Evolutionary conservation across 306 rosid species (phyloP), one percentile per base, ranked within the genome.

Genomic region (Medicago lupulina): DNA sequence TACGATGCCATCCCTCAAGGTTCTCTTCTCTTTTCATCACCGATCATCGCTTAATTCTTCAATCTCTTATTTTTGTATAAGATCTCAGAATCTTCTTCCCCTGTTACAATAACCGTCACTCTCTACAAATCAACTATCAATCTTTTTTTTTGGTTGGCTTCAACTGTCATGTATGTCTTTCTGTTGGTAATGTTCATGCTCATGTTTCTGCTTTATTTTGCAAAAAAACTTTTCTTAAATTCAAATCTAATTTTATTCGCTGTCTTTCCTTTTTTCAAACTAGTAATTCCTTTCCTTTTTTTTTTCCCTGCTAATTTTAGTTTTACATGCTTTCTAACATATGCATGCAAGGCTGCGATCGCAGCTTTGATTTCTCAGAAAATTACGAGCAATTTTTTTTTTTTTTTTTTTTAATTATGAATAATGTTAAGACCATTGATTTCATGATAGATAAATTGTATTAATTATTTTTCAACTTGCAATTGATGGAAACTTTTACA

Each of bases 1-100:
- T 61, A 31, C 67, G 44, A 61, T 61, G 15, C 67, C 12, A 61
- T 61, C 43, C 85, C 77, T 70, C 83, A 94, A 92, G 79, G 85
- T 81, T 28, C 76, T 76, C 71, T 71, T 46, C 17, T 23, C 47
- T 73, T 41, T 3, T 7, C 21, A 58, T 23, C 34, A 7, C 34
- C 36, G 63, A 70, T 70, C 55, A 78, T 78, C 41, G 51, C 69
- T 69, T 77, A 14, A 14, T 46, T 46, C 64, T 18, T 31, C 3
- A n/a, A 44, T 17, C 71, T 44, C 51, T 18, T 39, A 18, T 57
- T 21, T 53, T 17, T 76, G 9, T 65, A 5, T 77, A 55, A 75
- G 84, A 81, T 81, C 84, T 80, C 25, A 58, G 58, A 21, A 14
- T 16, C 79, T 73, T 46, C n/a, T 11, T n/a, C n/a, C n/a, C n/a